Evolutionary conservation across 306 rosid genomes (phyloP), one percentile per base, ranked within the genome.

Genomic region (Sechiopsis laciniata): DNA sequence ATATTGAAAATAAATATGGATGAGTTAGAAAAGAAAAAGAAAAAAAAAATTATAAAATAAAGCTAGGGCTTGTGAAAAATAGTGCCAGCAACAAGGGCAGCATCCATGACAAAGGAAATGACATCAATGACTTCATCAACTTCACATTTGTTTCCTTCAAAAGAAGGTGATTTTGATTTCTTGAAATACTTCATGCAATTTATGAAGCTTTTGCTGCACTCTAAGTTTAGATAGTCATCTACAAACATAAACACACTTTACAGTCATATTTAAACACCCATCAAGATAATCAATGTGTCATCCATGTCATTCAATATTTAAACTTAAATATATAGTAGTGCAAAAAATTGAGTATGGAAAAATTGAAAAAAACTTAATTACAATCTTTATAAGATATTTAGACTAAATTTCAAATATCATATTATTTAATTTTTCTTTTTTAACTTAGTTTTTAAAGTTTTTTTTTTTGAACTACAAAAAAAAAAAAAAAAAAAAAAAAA

Each of bases 221-320:
- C 88, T 78, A 84, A 84, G 87, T 97, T 91, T 50, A 94, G 74
- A 86, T 94, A 94, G 70, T 85, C 99, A 86, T 91, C 99, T 94
- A 85, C 87, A 79, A 66, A 66, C 20, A 32, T 50, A 32, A 74
- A 32, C 56, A 42, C 40, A 80, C 56, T 17, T 8, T 1, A 26
- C 32, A 26, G 1, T 26, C 3, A 26, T n/a, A n/a, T n/a, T n/a
- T n/a, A n/a, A n/a, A n/a, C n/a, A n/a, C n/a, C n/a, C n/a, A n/a
- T n/a, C n/a, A n/a, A n/a, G n/a, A n/a, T n/a, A n/a, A n/a, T n/a
- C n/a, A n/a, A n/a, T n/a, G n/a, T n/a, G n/a, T n/a, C n/a, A n/a
- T n/a, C n/a, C n/a, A n/a, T n/a, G n/a, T n/a, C n/a, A n/a, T n/a
- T 26, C 29, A 26, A 26, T 2, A 26, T 26, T 2, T 26, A 26